Evolutionary conservation across 2,329 filamentous ascomycete genomes (phyloP), one percentile per base, ranked within the genome.

Genomic region (Rachicladosporium sp.): DNA sequence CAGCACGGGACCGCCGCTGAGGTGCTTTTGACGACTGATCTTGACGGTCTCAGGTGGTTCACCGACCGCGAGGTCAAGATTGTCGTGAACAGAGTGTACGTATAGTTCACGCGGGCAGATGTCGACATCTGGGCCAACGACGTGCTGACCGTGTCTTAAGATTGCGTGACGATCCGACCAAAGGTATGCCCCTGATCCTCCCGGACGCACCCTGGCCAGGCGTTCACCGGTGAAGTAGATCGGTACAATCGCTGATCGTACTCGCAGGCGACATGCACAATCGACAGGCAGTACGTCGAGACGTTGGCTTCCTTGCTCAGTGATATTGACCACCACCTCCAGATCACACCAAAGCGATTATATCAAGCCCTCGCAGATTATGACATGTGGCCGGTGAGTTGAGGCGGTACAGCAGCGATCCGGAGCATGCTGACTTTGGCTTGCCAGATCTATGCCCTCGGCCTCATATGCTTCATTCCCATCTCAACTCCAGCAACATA

Each of bases 11-110:
- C 6, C 23, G 6, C 7, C 23, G 7, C 5, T 7, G 7, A 8
- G 23, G 7, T 27, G 23, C 23, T 8, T 27, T 27, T 8, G 23
- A 27, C 6, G 23, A 27, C 5, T 6, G 2, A 7, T 27, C 4
- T 7, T 27, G 23, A 27, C 23, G 7, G 23, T 8, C 23, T 8
- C 23, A 27, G 23, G 23, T 80, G 78, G 78, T 81, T 80, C 55
- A 73, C 63, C 2, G 78, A 81, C 51, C 66, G 66, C 2, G 76
- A 84, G 52, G 79, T 83, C 50, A 71, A 74, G 42, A 80, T 80
- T 47, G 68, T 79, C 44, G 73, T 80, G 19, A 80, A 78, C 47
- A 63, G 75, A 2, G 23, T 27, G 23, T 27, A 27, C 5, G 23
- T 8, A 19, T 19, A 19, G 15, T 19, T 19, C 15, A 19, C 15